Evolutionary conservation across 225 moss, liverwort and hornwort genomes (phyloP), one percentile per base, ranked within the genome.

Genomic region (Climacium dendroides): DNA sequence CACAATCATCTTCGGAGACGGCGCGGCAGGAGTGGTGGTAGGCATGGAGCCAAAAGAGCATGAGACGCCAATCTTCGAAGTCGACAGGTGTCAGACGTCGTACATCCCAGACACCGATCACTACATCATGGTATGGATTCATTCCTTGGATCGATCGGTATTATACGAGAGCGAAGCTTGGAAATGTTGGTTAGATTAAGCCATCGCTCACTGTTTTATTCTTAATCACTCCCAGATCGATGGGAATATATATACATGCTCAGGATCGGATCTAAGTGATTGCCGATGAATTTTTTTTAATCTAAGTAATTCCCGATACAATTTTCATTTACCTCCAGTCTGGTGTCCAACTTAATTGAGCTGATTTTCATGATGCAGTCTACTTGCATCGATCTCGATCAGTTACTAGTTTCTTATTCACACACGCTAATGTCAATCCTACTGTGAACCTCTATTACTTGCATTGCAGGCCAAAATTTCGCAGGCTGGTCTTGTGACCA

Each of bases 1-100:
- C 28, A 88, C 94, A 2, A 88, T 89, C 57, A 90, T 94, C 79
- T 92, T 94, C 19, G 92, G 87, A 14, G 94, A 94, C 76, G 91
- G 92, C 25, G 91, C 94, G 47, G 92, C 94, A 10, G 92, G 91
- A 28, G 78, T 91, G 24, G 89, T 94, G 30, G 55, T 91, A 2
- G 94, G 91, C 25, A 70, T 81, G 20, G 54, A 89, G 75, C 89
- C 91, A 1, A 79, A 57, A 11, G 85, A 85, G 19, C 29, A 72
- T 19, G 92, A 94, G 77, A 94, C 80, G 12, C 88, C 91, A 26
- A 32, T 92, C 60, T 94, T 92, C 37, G 91, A 92, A 81, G 65
- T 92, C 29, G 84, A 91, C 47, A 90, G 85, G 2, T 92, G 89
- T 39, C 72, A 85, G 25, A 90, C 94, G 11, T 91, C 91, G 3